phyloP scores from a whole-genome alignment of 1,284 basidiomycete genomes.

The Cystobasidium pallidum region DNA sequence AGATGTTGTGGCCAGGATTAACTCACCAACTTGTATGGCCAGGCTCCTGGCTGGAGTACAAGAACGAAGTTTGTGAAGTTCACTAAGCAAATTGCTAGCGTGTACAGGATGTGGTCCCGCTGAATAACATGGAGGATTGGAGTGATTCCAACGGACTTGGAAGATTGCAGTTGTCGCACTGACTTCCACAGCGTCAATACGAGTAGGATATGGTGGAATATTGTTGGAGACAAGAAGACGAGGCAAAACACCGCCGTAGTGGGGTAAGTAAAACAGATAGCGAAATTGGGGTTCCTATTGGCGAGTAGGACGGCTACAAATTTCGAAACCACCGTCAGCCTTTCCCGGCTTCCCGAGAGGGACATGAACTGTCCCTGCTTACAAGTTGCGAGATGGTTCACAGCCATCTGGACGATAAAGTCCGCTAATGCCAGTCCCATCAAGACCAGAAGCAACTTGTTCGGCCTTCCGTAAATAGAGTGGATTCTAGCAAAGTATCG shows the following conservation, averaged over 20 bases:
- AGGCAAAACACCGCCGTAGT: slow-evolving; percentile 28
- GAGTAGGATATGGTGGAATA: slow-evolving; percentile 43
- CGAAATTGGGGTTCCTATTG: slow-evolving; percentile 12
- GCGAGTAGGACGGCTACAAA: slow-evolving; percentile 11
- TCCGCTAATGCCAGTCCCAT: slow-evolving; percentile 37
- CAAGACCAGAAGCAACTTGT: slow-evolving; percentile 22
- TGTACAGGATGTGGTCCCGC: slow-evolving; percentile 39
- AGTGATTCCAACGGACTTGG: slow-evolving; percentile 11
- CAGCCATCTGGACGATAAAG: slow-evolving; percentile 40
- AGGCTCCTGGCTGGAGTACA: slow-evolving; percentile 29
- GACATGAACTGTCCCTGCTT: too few relatives aligned
- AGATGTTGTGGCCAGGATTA: not conserved
- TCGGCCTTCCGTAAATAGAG: slow-evolving; percentile 23
- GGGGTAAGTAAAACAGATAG: slow-evolving; percentile 41
- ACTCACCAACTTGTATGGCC: slow-evolving; percentile 43
- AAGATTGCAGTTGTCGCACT: slow-evolving; percentile 15
- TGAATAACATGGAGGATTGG: slow-evolving; percentile 27
- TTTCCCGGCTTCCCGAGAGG: too few relatives aligned
- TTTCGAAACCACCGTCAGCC: not conserved
- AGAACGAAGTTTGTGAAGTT: slow-evolving; percentile 46
- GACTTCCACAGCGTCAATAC: slow-evolving; percentile 39
- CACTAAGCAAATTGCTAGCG: slow-evolving; percentile 44
- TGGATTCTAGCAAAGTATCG: slow-evolving; percentile 15
- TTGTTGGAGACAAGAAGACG: slow-evolving; percentile 42
- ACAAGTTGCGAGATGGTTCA: slow-evolving; percentile 35